Evolutionary conservation across 2,329 filamentous ascomycete genomes (phyloP).

Genomic region (Escovopsis weberi): DNA sequence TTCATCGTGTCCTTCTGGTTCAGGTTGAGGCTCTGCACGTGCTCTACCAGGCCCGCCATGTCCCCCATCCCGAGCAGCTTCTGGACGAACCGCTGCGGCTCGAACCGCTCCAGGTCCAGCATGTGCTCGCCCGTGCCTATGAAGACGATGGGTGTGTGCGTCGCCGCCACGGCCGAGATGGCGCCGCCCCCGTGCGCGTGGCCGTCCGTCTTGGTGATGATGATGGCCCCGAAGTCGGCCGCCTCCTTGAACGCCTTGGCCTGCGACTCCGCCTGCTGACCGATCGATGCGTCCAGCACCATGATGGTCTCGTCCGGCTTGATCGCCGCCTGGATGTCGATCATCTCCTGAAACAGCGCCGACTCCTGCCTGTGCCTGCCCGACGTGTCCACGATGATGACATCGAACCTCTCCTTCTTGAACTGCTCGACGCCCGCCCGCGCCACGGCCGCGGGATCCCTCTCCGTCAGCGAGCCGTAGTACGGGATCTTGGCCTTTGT

Average conservation of each 20-base stretch:
- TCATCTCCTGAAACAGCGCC: conserved; percentile 93
- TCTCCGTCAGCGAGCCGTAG: conserved; percentile 92
- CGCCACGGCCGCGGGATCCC: conserved; percentile 84
- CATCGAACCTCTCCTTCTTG: conserved; percentile 95
- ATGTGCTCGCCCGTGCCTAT: conserved; percentile 97
- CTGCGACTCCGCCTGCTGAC: conserved; percentile 88
- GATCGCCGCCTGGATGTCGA: conserved; percentile 85
- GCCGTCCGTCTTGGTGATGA: conserved; percentile 97
- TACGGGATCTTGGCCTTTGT: conserved; percentile 99
- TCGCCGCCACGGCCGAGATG: conserved; percentile 93
- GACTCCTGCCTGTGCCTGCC: conserved; percentile 90
- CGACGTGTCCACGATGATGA: conserved; percentile 97
- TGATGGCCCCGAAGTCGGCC: conserved; percentile 93
- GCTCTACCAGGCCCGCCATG: conserved; percentile 86
- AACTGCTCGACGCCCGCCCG: conserved; percentile 97
- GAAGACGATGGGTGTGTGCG: conserved; percentile 92
- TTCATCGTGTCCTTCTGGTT: conserved; percentile 99
- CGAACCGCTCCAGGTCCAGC: conserved; percentile 85
- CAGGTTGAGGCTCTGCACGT: conserved; percentile 87
- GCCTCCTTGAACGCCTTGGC: conserved; percentile 95
- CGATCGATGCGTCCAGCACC: conserved; percentile 92
- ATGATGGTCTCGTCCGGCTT: conserved; percentile 94
- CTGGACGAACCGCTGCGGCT: conserved; percentile 81
- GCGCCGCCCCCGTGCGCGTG: conserved; percentile 92
- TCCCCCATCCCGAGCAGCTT: conserved; percentile 96